phyloP scores from a whole-genome alignment of 1,284 basidiomycete species.

The Austroboletus rostrupii region DNA sequence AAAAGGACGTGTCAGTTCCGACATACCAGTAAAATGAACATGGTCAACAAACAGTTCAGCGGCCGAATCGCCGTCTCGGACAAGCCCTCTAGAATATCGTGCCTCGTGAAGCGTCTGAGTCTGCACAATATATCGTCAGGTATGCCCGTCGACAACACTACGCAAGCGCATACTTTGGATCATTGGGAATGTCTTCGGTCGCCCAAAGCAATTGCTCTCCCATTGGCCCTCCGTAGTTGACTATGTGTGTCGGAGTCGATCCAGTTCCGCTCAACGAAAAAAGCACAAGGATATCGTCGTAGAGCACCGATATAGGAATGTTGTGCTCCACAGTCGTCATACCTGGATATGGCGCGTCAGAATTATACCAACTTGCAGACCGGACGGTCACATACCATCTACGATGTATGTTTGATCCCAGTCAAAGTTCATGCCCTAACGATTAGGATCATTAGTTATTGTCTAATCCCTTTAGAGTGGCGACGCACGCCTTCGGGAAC shows the following conservation, averaged over 20 bases:
- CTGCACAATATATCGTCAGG: slow-evolving; percentile 30
- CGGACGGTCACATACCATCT: slow-evolving; percentile 45
- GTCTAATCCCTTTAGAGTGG: neutral
- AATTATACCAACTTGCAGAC: neutral
- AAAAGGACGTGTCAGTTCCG: slow-evolving; percentile 6
- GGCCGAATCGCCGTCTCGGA: slow-evolving; percentile 61
- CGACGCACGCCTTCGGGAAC: slow-evolving; percentile 59
- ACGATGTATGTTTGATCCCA: slow-evolving; percentile 75
- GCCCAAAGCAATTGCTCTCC: slow-evolving; percentile 72
- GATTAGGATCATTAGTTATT: slow-evolving; percentile 1
- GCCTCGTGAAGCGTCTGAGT: slow-evolving; percentile 57
- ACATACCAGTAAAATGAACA: neutral
- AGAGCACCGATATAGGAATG: slow-evolving; percentile 59
- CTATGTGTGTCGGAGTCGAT: slow-evolving; percentile 67
- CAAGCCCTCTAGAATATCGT: slow-evolving; percentile 59
- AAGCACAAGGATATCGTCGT: slow-evolving; percentile 63
- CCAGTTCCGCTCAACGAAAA: slow-evolving; percentile 67
- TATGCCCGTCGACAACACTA: neutral
- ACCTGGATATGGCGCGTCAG: slow-evolving; percentile 36
- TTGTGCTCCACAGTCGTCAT: slow-evolving; percentile 78
- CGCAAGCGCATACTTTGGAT: slow-evolving; percentile 49
- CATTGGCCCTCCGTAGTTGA: slow-evolving; percentile 65
- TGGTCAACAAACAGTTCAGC: slow-evolving; percentile 43
- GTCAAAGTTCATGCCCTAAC: slow-evolving; percentile 68
- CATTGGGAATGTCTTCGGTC: slow-evolving; percentile 56